Percentiles rank a stretch among this genome's conserved stretches.
phyloP scores from a whole-genome alignment of 2,329 filamentous ascomycete genomes.

The Hypoxylon sp. region DNA sequence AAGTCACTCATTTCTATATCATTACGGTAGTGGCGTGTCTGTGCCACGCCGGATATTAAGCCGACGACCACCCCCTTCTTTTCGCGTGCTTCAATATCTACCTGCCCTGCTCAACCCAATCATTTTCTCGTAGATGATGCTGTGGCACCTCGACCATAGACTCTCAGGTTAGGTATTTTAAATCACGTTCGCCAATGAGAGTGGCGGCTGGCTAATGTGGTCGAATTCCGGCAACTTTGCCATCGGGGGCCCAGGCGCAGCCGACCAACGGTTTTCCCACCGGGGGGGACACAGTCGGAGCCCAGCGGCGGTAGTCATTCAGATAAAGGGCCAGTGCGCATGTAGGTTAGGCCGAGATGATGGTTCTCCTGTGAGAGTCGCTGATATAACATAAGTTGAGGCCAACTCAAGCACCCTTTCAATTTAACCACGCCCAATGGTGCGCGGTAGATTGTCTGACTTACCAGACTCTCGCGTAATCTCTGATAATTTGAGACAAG shows the following conservation, averaged over 20 bases:
- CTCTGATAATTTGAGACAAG: slow-evolving; percentile 15
- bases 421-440: slow-evolving; percentile 32
- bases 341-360: slow-evolving; percentile 8
- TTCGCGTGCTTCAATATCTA: not conserved
- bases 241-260: slow-evolving; percentile 1
- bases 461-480: slow-evolving; percentile 22
- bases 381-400: slow-evolving; percentile 3
- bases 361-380: slow-evolving; percentile 7
- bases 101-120: not conserved
- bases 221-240: slow-evolving; percentile 1
- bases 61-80: not conserved
- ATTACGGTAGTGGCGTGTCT: not conserved
- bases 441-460: slow-evolving; percentile 3
- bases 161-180: not conserved
- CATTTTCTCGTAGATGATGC: not conserved
- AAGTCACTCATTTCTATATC: not conserved
- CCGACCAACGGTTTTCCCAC: slow-evolving; percentile 7
- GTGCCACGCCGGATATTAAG: not conserved
- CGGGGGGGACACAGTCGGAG: slow-evolving; percentile 3
- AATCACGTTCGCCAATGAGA: not conserved
- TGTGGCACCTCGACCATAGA: not conserved
- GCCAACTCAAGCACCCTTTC: slow-evolving; percentile 10
- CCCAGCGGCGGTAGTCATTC: slow-evolving; percentile 16
- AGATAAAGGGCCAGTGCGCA: slow-evolving; percentile 11
- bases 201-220: not conserved